Percentiles rank a stretch among this genome's conserved stretches.
phyloP scores from a whole-genome alignment of 1,284 basidiomycete species.

The Inonotus obliquus region DNA sequence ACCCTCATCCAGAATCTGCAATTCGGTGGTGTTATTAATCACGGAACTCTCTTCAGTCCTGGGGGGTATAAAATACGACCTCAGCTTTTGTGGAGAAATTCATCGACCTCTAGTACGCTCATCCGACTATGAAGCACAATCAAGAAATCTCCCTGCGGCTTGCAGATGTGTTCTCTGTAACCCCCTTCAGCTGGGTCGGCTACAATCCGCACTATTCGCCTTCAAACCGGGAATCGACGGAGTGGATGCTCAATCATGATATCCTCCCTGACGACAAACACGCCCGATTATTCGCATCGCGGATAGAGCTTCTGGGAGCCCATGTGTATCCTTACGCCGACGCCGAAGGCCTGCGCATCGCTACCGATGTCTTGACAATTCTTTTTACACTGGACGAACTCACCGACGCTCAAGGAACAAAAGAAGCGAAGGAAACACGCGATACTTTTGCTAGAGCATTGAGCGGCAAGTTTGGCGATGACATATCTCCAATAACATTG shows the following conservation, averaged over 20 bases:
- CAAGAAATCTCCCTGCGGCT: too few relatives aligned
- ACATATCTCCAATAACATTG: not conserved
- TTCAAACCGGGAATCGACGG: not conserved
- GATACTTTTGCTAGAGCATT: not conserved
- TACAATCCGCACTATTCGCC: not conserved
- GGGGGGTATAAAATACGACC: too few relatives aligned
- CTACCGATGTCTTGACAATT: not conserved
- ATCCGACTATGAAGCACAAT: too few relatives aligned
- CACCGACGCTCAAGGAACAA: conserved; percentile 1
- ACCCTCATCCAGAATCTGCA: too few relatives aligned
- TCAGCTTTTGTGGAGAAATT: too few relatives aligned
- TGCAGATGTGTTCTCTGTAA: not conserved
- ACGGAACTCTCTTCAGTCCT: too few relatives aligned
- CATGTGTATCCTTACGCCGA: conserved; percentile 4
- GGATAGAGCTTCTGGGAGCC: not conserved
- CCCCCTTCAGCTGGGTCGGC: not conserved
- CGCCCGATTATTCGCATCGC: not conserved
- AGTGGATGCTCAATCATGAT: not conserved
- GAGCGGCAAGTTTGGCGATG: not conserved
- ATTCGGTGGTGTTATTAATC: too few relatives aligned
- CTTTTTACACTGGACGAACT: conserved; percentile 7
- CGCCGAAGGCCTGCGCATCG: not conserved
- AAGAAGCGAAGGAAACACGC: not conserved
- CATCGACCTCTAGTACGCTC: too few relatives aligned
- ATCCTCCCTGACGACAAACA: not conserved